Base-by-base conservation (phyloP, 768 basidiomycete species). In the Hygrocybe punicea region DNA sequence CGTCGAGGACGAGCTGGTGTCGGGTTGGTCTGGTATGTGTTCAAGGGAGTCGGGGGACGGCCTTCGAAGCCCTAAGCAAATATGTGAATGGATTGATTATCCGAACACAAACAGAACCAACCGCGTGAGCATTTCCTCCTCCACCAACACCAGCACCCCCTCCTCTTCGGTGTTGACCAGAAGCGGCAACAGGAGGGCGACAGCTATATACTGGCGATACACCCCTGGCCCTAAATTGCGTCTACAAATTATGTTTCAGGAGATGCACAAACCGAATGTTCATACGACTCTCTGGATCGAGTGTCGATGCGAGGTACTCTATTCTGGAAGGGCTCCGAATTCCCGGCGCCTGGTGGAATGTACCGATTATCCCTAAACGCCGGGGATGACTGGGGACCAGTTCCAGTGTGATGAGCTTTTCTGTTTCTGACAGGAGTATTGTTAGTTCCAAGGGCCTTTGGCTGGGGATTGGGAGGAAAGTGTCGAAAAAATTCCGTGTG, bases 381-480 rank as follows among this genome's bases (percentile, higher is more conserved):
- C 24, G 46, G 25, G 17, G 39, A 24, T 21, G 50, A 44, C 25
- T 58, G 50, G 14, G 56, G 51, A 52, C 53, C 60, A 47, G 36
- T 46, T 8, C 50, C 60, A 17, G 45, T 24, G 6, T 53, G 59
- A 36, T 39, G 51, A 33, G 57, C 52, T 51, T 69, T 68, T 25
- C 67, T 67, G 49, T 48, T 65, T 13, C 73, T 71, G 17, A 77
- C 73, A 1, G 76, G 76, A n/a, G 75, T 65, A 39, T 66, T 73
- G 55, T 78, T 77, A 0, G 73, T 69, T 2, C 73, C 73, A 50
- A 73, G 73, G 9, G 64, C 49, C 48, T 58, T 57, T 3, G 59
- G 61, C n/a, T 59, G 65, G 2, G 29, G 33, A 48, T 29, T 29
- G 4, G 29, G 29, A 29, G 29, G 29, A 29, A 29, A 29, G 29